These are phyloP conservation scores for Lactuca saligna DNA, from an alignment of 129 eudicot species.

Conservation along the genomic window DNA sequence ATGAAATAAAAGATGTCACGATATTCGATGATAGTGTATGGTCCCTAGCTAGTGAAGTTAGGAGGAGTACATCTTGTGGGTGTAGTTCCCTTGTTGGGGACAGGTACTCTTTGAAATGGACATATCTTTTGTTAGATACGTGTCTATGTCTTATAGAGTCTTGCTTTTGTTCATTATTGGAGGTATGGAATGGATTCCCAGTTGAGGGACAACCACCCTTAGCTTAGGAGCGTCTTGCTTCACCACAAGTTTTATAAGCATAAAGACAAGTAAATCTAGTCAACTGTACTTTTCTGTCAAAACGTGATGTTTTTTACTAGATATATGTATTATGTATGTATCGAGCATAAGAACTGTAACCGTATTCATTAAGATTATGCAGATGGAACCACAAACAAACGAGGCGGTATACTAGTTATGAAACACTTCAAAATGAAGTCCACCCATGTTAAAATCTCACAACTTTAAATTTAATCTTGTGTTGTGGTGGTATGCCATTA, in stretches of 20 bases:
- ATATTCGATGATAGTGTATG: constrained; percentile 8
- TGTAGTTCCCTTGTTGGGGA: constrained; percentile 28
- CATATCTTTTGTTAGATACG: constrained; percentile 13
- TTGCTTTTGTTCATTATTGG: constrained; percentile 1
- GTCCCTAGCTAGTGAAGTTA: constrained; percentile 16
- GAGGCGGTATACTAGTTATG: too few species aligned
- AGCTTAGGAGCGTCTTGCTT: constrained; percentile 8
- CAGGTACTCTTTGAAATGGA: constrained; percentile 22
- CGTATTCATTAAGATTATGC: background rate
- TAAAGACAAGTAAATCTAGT: background rate
- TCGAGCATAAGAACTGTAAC: background rate
- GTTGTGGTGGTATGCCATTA: too few species aligned
- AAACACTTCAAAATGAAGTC: too few species aligned
- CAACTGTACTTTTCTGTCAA: constrained; percentile 1
- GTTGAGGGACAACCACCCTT: constrained; percentile 9
- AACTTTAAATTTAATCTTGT: too few species aligned
- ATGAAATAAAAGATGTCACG: background rate
- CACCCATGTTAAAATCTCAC: too few species aligned
- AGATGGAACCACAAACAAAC: background rate
- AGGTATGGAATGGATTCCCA: constrained; percentile 15
- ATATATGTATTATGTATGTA: too few species aligned
- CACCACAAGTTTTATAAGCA: background rate
- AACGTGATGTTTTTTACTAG: background rate
- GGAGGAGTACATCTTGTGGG: constrained; percentile 11
- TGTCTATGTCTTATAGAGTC: background rate